Conservation (phyloP, 1,284 basidiomycete genomes). For the Paramarasmius palmivorus region DNA sequence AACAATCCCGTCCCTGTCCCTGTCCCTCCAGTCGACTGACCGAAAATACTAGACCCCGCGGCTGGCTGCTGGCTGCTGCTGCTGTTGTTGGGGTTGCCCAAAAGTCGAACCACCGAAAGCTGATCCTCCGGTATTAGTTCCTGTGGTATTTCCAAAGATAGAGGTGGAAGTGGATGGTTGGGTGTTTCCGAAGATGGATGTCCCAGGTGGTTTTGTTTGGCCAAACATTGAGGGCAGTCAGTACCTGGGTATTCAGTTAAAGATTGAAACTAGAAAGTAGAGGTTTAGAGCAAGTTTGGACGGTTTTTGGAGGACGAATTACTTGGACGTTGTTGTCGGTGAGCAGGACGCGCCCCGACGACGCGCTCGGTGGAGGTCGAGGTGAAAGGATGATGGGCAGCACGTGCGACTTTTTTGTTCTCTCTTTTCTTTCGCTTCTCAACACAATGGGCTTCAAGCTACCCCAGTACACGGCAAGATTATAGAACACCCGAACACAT, state of each 20-base stretch:
- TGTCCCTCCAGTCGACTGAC: constrained; percentile 16
- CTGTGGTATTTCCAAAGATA: constrained; percentile 33
- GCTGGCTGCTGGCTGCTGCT: constrained; percentile 25
- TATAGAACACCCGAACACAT: too few relatives aligned
- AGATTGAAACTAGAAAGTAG: neutral
- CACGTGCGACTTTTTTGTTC: too few relatives aligned
- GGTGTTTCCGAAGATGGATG: constrained; percentile 15
- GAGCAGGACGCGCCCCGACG: too few relatives aligned
- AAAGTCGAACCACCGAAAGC: constrained; percentile 20
- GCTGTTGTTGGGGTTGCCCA: constrained; percentile 27
- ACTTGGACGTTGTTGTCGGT: too few relatives aligned
- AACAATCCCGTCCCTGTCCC: constrained; percentile 23
- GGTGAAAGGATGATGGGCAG: too few relatives aligned
- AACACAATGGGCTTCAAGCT: too few relatives aligned
- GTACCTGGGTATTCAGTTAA: constrained; percentile 19
- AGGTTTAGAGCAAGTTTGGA: too few relatives aligned
- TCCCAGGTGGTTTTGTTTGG: constrained; percentile 25
- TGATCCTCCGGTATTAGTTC: constrained; percentile 2
- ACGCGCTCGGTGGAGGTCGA: too few relatives aligned
- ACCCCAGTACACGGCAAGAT: too few relatives aligned
- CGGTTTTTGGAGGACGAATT: too few relatives aligned
- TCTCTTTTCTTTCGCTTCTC: too few relatives aligned
- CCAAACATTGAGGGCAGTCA: constrained; percentile 43
- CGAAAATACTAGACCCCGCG: constrained; percentile 17
- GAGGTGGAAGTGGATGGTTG: constrained; percentile 2